Evolutionary conservation across 2,329 filamentous ascomycete genomes (phyloP).

Genomic region (Apiospora marii): DNA sequence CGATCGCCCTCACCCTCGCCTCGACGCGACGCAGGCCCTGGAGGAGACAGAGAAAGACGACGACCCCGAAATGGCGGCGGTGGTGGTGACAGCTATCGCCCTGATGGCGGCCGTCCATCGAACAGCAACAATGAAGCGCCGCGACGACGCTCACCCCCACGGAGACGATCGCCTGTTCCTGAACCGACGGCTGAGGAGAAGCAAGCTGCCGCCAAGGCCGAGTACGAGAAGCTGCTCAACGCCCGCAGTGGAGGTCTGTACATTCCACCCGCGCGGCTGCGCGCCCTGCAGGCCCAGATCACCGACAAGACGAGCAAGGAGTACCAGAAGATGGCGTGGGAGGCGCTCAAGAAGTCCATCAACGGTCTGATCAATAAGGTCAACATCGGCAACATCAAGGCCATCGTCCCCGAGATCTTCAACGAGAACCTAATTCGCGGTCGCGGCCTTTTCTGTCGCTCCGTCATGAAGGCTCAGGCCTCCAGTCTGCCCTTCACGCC

Average conservation of each 20-base stretch:
- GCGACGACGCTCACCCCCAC: constrained; percentile 31
- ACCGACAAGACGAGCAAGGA: constrained; percentile 96
- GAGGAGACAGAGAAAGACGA: constrained; percentile 27
- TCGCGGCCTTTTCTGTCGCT: constrained; percentile 90
- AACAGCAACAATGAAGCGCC: constrained; percentile 19
- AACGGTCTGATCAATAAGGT: constrained; percentile 99
- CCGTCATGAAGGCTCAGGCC: constrained; percentile 98
- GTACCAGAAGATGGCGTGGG: constrained; percentile 99
- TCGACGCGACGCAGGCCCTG: constrained; percentile 40
- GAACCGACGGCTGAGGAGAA: constrained; percentile 79
- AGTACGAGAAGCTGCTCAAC: constrained; percentile 90
- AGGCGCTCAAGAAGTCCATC: constrained; percentile 97
- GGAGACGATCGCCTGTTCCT: constrained; percentile 36
- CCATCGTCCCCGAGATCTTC: constrained; percentile 95
- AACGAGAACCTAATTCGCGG: constrained; percentile 92
- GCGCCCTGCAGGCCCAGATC: constrained; percentile 94
- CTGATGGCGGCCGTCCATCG: constrained; percentile 36
- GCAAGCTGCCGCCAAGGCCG: constrained; percentile 86
- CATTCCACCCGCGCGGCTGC: constrained; percentile 88
- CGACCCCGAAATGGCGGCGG: constrained; percentile 48
- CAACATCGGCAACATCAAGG: constrained; percentile 97
- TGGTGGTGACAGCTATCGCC: constrained; percentile 58
- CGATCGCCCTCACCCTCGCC: constrained; percentile 43
- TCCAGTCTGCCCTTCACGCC: constrained; percentile 95
- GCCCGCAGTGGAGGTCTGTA: constrained; percentile 97